A percentile compares a stretch with the other conserved stretches of the same genome.
Conservation (phyloP, 371 early-diverging fungal genomes). For the Mucor plumbeus region DNA sequence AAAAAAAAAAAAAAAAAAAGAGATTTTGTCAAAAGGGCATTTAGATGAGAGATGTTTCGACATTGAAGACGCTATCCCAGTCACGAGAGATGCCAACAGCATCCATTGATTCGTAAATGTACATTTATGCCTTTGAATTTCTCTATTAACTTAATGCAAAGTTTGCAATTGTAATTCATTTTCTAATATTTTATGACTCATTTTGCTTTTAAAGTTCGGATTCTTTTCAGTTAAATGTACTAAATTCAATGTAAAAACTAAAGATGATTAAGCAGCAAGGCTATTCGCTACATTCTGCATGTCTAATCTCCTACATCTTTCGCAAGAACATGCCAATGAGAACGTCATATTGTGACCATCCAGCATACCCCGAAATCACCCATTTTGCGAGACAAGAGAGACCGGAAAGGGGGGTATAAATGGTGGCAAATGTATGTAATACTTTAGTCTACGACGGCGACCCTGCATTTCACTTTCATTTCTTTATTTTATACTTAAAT, state of each 20-base stretch:
- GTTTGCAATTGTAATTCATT: neutral
- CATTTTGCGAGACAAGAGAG: neutral
- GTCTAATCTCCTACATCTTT: constrained; percentile 4
- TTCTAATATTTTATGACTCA: neutral
- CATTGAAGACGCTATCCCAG: constrained; percentile 3
- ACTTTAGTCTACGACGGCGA: neutral
- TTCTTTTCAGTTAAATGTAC: neutral
- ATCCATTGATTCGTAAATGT: neutral
- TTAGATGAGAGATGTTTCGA: constrained; percentile 3
- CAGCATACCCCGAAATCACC: constrained; percentile 1
- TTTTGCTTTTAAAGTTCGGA: neutral
- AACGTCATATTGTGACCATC: constrained; percentile 7
- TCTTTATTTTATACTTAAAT: constrained; percentile 12
- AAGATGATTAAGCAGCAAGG: neutral
- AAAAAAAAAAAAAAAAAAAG: constrained; percentile 1
- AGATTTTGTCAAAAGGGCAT: constrained; percentile 5
- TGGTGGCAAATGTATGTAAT: neutral
- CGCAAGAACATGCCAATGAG: constrained; percentile 3
- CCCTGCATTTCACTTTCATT: neutral
- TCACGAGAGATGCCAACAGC: neutral
- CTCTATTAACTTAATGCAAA: neutral
- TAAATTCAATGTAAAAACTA: neutral
- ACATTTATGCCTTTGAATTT: neutral
- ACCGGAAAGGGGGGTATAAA: neutral
- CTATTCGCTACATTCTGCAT: neutral